Evolutionary conservation across 345 rosid genomes (phyloP).

Genomic region (Excoecaria cochinchinensis): DNA sequence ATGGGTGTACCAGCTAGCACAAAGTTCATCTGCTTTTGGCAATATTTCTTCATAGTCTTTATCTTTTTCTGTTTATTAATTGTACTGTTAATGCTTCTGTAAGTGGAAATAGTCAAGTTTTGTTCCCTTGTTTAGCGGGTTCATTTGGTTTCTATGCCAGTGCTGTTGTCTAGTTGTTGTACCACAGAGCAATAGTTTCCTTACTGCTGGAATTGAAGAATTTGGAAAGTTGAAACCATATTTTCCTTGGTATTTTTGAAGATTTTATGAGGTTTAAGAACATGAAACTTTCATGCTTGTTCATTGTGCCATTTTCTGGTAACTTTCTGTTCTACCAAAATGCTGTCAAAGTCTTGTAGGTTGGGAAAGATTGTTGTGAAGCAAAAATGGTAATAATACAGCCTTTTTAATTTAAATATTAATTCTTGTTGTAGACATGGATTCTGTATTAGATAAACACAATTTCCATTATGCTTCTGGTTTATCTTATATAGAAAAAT

Average conservation of each 20-base stretch:
- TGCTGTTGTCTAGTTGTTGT: too few relatives aligned
- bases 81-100: not conserved
- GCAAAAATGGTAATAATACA: not conserved
- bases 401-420: not conserved
- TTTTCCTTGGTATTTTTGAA: not conserved
- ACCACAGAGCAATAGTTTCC: not conserved
- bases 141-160: not conserved
- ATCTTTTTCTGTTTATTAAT: not conserved
- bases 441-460: too few relatives aligned
- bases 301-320: not conserved
- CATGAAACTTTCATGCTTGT: not conserved
- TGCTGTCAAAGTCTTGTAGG: not conserved
- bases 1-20: not conserved
- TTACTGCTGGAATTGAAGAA: not conserved
- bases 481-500: too few relatives aligned
- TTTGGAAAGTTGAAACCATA: not conserved
- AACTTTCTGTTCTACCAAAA: not conserved
- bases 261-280: not conserved
- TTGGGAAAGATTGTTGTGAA: not conserved
- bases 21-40: not conserved
- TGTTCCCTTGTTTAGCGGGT: not conserved
- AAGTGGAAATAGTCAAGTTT: not conserved
- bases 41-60: not conserved
- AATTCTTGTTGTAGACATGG: not conserved
- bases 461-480: too few relatives aligned